phyloP scores from a whole-genome alignment of 2,329 filamentous ascomycete species.

The Mycosphaerella sp. region DNA sequence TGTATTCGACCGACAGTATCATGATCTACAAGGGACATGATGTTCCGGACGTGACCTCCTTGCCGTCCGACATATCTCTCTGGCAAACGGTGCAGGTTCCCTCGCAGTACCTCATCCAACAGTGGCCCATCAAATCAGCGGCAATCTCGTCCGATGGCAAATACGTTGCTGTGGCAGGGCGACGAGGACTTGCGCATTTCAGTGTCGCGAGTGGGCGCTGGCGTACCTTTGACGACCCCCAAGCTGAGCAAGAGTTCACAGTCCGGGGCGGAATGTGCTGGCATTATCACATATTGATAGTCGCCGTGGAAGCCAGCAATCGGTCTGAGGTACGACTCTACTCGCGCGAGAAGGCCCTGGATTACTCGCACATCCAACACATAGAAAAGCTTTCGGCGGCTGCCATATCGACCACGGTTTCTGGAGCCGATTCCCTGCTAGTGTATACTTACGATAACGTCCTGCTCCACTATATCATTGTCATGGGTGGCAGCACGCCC shows the following conservation, averaged over 20 bases:
- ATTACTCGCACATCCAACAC: conserved; percentile 66
- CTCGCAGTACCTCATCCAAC: conserved; percentile 73
- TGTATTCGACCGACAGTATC: conserved; percentile 81
- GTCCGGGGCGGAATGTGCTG: conserved; percentile 97
- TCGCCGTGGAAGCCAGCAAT: conserved; percentile 79
- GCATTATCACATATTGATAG: conserved; percentile 92
- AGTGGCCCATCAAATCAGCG: conserved; percentile 86
- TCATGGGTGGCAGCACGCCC: conserved; percentile 58
- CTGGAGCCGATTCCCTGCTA: conserved; percentile 87
- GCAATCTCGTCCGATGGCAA: conserved; percentile 87
- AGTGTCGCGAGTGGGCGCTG: conserved; percentile 89
- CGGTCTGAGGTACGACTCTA: conserved; percentile 80
- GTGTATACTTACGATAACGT: conserved; percentile 98
- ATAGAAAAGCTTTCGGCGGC: conserved; percentile 72
- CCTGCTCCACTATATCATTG: conserved; percentile 89
- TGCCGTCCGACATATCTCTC: conserved; percentile 85
- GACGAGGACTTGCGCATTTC: conserved; percentile 87
- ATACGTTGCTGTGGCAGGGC: conserved; percentile 93
- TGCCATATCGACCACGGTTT: conserved; percentile 81
- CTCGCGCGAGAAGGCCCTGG: conserved; percentile 75
- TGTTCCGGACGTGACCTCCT: conserved; percentile 78
- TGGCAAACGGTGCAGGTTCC: conserved; percentile 93
- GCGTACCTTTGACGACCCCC: conserved; percentile 83
- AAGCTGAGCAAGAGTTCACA: conserved; percentile 80
- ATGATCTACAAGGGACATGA: conserved; percentile 95